phyloP scores from a whole-genome alignment of 1,284 basidiomycete genomes.

The Cutaneotrichosporon spelunceum region DNA sequence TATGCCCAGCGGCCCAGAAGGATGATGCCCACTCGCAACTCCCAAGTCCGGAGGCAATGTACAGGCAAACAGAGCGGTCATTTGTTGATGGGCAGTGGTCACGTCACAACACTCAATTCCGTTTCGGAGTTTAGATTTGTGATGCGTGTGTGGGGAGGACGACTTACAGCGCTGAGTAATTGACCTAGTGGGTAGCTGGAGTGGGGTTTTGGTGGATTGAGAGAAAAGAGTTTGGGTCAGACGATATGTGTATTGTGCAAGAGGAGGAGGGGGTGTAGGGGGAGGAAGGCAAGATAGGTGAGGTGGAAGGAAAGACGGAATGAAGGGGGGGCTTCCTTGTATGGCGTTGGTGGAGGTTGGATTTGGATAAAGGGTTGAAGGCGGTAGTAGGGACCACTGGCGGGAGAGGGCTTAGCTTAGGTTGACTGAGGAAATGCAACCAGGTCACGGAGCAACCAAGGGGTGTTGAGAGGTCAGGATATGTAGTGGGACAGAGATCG shows the following conservation, averaged over 20 bases:
- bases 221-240: slow-evolving; percentile 1
- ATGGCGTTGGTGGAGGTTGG: too few species aligned
- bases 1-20: neutral
- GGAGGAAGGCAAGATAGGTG: neutral
- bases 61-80: neutral
- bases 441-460: too few species aligned
- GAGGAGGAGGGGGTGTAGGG: too few species aligned
- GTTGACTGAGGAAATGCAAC: too few species aligned
- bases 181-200: neutral
- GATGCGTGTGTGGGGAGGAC: too few species aligned
- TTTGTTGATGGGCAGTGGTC: neutral
- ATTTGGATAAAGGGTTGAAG: too few species aligned
- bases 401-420: too few species aligned
- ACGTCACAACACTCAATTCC: neutral
- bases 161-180: neutral
- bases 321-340: too few species aligned
- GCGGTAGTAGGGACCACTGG: too few species aligned
- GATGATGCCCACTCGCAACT: neutral
- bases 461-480: too few species aligned
- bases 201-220: neutral
- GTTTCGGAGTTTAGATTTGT: neutral
- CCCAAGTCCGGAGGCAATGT: neutral
- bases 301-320: too few species aligned
- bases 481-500: too few species aligned
- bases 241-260: neutral